Percentiles rank a stretch among this genome's conserved stretches.
Evolutionary conservation across 2,329 filamentous ascomycete species (phyloP).

Genomic region (Penicillium decumbens): DNA sequence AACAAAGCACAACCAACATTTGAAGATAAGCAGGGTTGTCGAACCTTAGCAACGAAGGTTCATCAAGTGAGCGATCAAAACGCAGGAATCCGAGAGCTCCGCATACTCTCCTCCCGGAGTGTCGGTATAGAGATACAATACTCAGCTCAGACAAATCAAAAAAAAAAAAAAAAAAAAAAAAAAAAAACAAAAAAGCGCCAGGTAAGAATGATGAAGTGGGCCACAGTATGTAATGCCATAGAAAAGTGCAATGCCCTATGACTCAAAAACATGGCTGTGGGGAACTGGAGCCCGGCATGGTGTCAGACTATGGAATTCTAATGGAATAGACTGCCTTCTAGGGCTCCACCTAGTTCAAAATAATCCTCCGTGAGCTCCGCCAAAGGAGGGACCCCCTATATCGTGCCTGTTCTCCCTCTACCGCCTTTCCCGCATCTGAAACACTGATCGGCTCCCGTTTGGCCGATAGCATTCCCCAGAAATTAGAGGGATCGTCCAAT

Average conservation of each 20-base stretch:
- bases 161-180: background rate
- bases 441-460: slow-evolving; percentile 23
- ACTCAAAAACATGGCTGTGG: slow-evolving; percentile 15
- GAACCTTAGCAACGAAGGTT: slow-evolving; percentile 5
- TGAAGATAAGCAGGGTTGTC: slow-evolving; percentile 11
- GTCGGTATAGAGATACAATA: slow-evolving; percentile 16
- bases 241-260: background rate
- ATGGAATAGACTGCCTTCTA: slow-evolving; percentile 17
- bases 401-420: background rate
- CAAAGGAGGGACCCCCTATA: background rate
- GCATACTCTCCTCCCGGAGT: slow-evolving; percentile 26
- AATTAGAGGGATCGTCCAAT: slow-evolving; percentile 23
- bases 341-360: slow-evolving; percentile 12
- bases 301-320: slow-evolving; percentile 22
- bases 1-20: slow-evolving; percentile 1
- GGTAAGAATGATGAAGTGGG: slow-evolving; percentile 10
- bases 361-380: slow-evolving; percentile 11
- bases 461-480: slow-evolving; percentile 25
- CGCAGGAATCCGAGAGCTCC: slow-evolving; percentile 24
- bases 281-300: slow-evolving; percentile 21
- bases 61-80: slow-evolving; percentile 20
- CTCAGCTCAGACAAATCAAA: too few relatives aligned
- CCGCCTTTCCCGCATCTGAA: slow-evolving; percentile 17
- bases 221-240: slow-evolving; percentile 1
- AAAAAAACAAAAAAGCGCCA: background rate